These are phyloP conservation scores for Plasmopara muralis DNA, from an alignment of 352 stramenopile species.

Conservation along the genomic window DNA sequence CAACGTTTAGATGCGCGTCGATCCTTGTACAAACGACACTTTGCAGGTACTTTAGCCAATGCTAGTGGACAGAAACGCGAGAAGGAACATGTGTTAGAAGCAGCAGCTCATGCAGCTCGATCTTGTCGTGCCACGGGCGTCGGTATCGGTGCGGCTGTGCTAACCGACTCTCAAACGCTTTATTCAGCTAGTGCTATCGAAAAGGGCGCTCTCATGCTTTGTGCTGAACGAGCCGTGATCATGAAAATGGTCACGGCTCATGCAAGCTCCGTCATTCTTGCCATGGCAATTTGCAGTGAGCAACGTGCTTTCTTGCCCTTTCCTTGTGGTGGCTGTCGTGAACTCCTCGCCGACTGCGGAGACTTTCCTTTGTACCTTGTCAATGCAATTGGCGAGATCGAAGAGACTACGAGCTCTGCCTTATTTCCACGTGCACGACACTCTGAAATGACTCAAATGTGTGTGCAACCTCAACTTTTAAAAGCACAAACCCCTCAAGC, in stretches of 20 bases:
- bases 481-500: not conserved
- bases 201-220: conserved; percentile 36
- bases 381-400: conserved; percentile 35
- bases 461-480: conserved; percentile 3
- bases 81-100: conserved; percentile 49
- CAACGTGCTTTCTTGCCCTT: conserved; percentile 41
- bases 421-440: conserved; percentile 52
- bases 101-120: conserved; percentile 28
- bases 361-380: conserved; percentile 71
- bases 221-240: conserved; percentile 47
- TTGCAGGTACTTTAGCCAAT: conserved; percentile 26
- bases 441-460: conserved; percentile 18
- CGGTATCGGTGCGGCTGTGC: conserved; percentile 41
- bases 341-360: conserved; percentile 61
- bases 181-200: conserved; percentile 35
- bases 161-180: conserved; percentile 42
- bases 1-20: conserved; percentile 32
- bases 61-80: conserved; percentile 28
- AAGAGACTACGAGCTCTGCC: conserved; percentile 48
- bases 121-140: conserved; percentile 22
- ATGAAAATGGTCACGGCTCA: conserved; percentile 37
- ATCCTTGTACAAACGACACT: conserved; percentile 47
- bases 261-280: conserved; percentile 21
- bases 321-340: conserved; percentile 58
- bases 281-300: conserved; percentile 57